Conservation (phyloP, 1,284 basidiomycete genomes). For the Pulveroboletus sp. region DNA sequence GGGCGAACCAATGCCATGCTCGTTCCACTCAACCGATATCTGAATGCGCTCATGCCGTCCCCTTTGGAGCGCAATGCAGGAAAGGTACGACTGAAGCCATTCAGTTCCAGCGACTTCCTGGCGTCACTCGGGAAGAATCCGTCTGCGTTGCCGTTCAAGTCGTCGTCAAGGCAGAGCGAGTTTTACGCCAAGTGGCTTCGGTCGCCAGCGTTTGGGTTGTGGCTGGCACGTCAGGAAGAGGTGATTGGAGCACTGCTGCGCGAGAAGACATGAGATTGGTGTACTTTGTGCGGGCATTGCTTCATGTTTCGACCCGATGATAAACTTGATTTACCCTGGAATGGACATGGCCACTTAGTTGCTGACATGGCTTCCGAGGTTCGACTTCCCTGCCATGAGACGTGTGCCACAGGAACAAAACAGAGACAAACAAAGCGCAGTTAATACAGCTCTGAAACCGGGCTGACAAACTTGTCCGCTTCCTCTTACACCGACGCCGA, state of each 20-base stretch:
- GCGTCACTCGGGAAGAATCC: slow-evolving; percentile 81
- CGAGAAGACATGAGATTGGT: slow-evolving; percentile 10
- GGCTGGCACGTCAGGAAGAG: slow-evolving; percentile 74
- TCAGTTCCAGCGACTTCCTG: slow-evolving; percentile 80
- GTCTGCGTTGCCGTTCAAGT: slow-evolving; percentile 75
- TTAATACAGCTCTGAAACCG: slow-evolving; percentile 20
- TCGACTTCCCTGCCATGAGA: no score
- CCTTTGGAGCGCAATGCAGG: slow-evolving; percentile 46
- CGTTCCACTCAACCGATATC: slow-evolving; percentile 91
- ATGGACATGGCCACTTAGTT: neutral
- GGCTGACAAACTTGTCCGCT: slow-evolving; percentile 6
- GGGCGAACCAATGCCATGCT: slow-evolving; percentile 87
- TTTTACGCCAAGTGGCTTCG: slow-evolving; percentile 77
- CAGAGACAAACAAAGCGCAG: slow-evolving; percentile 26
- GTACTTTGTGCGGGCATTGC: neutral
- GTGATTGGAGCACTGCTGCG: slow-evolving; percentile 59
- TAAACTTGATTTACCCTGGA: neutral
- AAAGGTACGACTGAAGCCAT: slow-evolving; percentile 62
- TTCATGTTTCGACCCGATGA: neutral
- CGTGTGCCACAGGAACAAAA: slow-evolving; percentile 28
- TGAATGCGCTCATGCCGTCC: slow-evolving; percentile 84
- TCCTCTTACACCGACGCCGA: slow-evolving; percentile 17
- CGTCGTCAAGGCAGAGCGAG: slow-evolving; percentile 58
- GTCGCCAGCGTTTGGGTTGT: slow-evolving; percentile 72
- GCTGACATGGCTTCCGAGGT: no score